Percentiles rank a stretch among this genome's conserved stretches.
Evolutionary conservation across 2,329 filamentous ascomycete genomes (phyloP).

Genomic region (Macrophomina phaseolina): DNA sequence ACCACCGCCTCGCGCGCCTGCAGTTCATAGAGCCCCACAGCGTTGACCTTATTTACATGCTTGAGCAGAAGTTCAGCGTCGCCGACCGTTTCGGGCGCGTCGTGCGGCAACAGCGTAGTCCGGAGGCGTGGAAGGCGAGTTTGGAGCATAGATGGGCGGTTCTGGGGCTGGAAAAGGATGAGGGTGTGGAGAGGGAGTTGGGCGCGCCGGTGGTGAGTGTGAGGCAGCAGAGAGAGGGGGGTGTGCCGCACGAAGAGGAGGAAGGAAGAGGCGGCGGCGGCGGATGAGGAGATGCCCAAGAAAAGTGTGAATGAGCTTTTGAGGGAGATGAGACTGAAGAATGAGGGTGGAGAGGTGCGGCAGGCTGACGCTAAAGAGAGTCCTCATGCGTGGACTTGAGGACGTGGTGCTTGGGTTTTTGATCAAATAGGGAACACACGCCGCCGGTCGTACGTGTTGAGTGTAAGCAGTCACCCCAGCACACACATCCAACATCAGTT

Average conservation of each 20-base stretch:
- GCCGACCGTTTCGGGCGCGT: slow-evolving; percentile 31
- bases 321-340: slow-evolving; percentile 33
- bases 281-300: slow-evolving; percentile 7
- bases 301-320: slow-evolving; percentile 39
- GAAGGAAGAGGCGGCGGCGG: neutral
- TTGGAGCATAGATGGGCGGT: slow-evolving; percentile 38
- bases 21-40: slow-evolving; percentile 34
- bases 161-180: slow-evolving; percentile 37
- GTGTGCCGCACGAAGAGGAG: neutral
- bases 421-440: too few species aligned
- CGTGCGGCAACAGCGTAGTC: slow-evolving; percentile 29
- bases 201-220: slow-evolving; percentile 32
- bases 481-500: too few species aligned
- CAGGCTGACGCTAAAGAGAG: neutral
- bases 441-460: too few species aligned
- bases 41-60: slow-evolving; percentile 34
- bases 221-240: neutral
- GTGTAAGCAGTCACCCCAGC: too few species aligned
- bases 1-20: slow-evolving; percentile 33
- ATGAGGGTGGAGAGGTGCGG: neutral
- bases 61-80: slow-evolving; percentile 38
- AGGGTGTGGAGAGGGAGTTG: slow-evolving; percentile 33
- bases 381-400: neutral
- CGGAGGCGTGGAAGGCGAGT: slow-evolving; percentile 34
- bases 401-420: neutral